Conservation (phyloP, 495 filamentous ascomycete genomes). For the Xylaria telfairii region DNA sequence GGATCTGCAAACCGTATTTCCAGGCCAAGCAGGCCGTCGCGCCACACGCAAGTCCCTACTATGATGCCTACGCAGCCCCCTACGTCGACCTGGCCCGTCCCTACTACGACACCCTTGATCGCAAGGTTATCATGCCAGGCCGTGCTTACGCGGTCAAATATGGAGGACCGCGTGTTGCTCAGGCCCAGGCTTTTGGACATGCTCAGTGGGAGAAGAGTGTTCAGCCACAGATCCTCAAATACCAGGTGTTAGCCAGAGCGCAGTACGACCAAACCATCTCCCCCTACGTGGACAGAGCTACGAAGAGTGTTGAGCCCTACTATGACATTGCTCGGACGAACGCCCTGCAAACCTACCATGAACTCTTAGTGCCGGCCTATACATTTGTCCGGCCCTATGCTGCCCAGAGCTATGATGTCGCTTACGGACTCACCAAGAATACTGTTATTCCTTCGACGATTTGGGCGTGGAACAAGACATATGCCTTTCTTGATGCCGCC, state of each 20-base stretch:
- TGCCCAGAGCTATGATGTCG: conserved; percentile 68
- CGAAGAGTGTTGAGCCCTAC: conserved; percentile 68
- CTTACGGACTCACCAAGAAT: conserved; percentile 69
- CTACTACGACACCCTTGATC: conserved; percentile 71
- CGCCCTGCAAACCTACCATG: conserved; percentile 69
- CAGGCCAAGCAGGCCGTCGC: conserved; percentile 67
- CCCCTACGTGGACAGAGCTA: conserved; percentile 72
- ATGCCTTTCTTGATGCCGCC: conserved; percentile 71
- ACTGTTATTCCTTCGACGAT: conserved; percentile 75
- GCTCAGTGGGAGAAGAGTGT: conserved; percentile 80
- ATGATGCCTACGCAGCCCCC: conserved; percentile 79
- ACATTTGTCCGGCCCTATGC: conserved; percentile 73
- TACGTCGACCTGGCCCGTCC: conserved; percentile 80
- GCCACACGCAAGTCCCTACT: conserved; percentile 87
- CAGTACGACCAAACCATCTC: conserved; percentile 73
- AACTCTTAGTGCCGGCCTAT: conserved; percentile 77
- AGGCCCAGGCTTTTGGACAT: conserved; percentile 66
- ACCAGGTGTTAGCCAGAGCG: conserved; percentile 61
- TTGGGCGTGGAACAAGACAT: conserved; percentile 69
- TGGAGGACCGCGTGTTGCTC: conserved; percentile 76
- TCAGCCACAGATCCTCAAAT: conserved; percentile 72
- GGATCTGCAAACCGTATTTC: conserved; percentile 85
- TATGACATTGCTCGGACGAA: conserved; percentile 67
- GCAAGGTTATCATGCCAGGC: conserved; percentile 69
- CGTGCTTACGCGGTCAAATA: conserved; percentile 71